A percentile compares a stretch with the other conserved stretches of the same genome.
Evolutionary conservation across 1,139 yeast species (phyloP).

Genomic region (Yamadazyma triangularis): DNA sequence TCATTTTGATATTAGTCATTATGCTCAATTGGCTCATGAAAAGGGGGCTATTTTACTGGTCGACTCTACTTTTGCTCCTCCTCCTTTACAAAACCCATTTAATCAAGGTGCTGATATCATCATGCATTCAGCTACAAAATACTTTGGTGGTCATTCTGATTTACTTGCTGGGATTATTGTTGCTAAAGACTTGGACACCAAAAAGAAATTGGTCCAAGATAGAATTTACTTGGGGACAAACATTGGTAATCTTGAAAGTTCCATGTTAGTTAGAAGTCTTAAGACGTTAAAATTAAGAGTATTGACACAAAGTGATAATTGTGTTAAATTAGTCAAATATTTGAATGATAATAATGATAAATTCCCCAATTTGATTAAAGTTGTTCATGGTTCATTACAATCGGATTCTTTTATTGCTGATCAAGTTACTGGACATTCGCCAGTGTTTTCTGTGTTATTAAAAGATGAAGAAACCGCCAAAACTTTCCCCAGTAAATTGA

Average conservation of each 20-base stretch:
- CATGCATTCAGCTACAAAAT: conserved; percentile 88
- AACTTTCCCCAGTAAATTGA: conserved; percentile 59
- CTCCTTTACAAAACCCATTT: conserved; percentile 81
- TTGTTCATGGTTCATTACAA: conserved; percentile 77
- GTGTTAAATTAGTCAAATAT: conserved; percentile 57
- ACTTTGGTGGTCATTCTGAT: conserved; percentile 94
- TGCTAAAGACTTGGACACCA: conserved; percentile 49
- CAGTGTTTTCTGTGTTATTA: conserved; percentile 69
- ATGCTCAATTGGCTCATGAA: conserved; percentile 64
- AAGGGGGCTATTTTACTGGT: conserved; percentile 66
- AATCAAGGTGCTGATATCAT: conserved; percentile 76
- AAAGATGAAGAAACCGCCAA: conserved; percentile 53
- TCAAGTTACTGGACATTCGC: conserved; percentile 66
- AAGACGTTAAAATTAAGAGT: conserved; percentile 76
- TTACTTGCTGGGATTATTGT: conserved; percentile 75
- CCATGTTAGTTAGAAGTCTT: conserved; percentile 68
- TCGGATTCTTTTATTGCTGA: conserved; percentile 54
- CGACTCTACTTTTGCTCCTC: conserved; percentile 93
- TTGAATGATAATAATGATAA: conserved; percentile 44
- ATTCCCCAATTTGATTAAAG: conserved; percentile 45
- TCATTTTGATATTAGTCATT: conserved; percentile 57
- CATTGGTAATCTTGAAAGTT: conserved; percentile 73
- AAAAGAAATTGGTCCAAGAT: conserved; percentile 49
- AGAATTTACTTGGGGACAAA: conserved; percentile 72
- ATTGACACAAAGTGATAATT: conserved; percentile 58